Conservation (phyloP, 208 protist genomes). For the Leishmania braziliensis region DNA sequence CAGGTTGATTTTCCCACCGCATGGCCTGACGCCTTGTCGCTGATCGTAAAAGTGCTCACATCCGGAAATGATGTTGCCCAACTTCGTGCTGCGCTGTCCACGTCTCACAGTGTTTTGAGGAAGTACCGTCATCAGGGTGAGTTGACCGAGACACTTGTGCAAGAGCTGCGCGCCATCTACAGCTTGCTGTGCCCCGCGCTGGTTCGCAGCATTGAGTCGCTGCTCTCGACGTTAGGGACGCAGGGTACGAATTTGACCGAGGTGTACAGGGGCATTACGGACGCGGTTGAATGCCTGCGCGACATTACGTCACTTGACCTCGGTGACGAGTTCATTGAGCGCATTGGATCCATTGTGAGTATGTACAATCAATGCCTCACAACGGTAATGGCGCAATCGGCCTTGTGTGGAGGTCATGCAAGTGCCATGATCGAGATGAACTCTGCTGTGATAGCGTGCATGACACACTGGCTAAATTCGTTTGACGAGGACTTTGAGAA, state of each 20-base stretch:
- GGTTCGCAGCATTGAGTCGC: constrained; percentile 29
- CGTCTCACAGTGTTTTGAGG: constrained; percentile 89
- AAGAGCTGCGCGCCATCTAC: constrained; percentile 77
- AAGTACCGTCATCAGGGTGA: constrained; percentile 81
- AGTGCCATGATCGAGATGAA: constrained; percentile 78
- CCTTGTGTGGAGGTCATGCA: not conserved
- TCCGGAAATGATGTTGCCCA: constrained; percentile 26
- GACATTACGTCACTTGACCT: constrained; percentile 93
- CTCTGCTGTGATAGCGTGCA: constrained; percentile 80
- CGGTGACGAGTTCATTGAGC: constrained; percentile 94
- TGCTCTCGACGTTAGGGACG: constrained; percentile 22
- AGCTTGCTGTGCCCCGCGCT: constrained; percentile 39
- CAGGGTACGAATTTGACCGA: constrained; percentile 22
- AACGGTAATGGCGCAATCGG: constrained; percentile 40
- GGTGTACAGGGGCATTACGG: constrained; percentile 51
- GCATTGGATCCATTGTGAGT: constrained; percentile 71
- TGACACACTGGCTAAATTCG: constrained; percentile 90
- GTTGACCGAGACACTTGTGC: constrained; percentile 54
- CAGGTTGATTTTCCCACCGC: constrained; percentile 90
- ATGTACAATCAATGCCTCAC: constrained; percentile 62
- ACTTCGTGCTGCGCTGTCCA: constrained; percentile 75
- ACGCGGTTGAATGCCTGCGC: constrained; percentile 75
- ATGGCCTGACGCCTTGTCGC: constrained; percentile 86
- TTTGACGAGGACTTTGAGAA: constrained; percentile 95
- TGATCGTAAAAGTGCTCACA: constrained; percentile 62